Evolutionary conservation across 768 basidiomycete species (phyloP), one percentile per base, ranked within the genome.

Genomic region (Solioccasus polychromus): DNA sequence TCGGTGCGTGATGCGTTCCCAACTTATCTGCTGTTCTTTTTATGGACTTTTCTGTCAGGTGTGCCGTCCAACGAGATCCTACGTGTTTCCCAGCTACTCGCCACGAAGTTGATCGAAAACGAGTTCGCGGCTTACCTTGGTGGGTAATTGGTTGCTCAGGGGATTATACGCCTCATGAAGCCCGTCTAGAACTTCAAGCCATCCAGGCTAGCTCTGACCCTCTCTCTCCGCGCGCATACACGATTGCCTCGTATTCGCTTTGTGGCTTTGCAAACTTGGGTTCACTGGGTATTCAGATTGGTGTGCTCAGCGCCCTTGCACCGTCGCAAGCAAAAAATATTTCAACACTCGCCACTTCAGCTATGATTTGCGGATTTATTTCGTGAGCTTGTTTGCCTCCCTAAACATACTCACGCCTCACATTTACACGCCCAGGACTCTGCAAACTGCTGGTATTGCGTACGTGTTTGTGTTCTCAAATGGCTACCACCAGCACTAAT

Each of bases 261-360:
- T 93, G 91, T 65, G 93, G 93, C 9, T 95, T 95, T 59, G 89
- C 89, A 48, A 94, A 94, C 63, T 71, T 91, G 35, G 81, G 85
- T 44, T 88, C 88, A 7, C 71, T 92, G 20, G 92, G 92, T 59
- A 91, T 94, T 54, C 88, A 92, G 64, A 79, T 88, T 48, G 86
- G 86, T 58, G 86, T 88, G 60, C 71, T 88, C 39, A 71, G 74
- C 37, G 81, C 83, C 19, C 72, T 88, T 22, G 86, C 85, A 18
- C 85, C 86, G 4, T 72, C 83, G 19, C 78, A 83, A 50, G 73
- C 76, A 44, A 85, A 78, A 58, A 69, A 78, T 51, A 93, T 95
- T 55, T 83, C 85, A 23, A 74, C 72, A 8, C 72, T 83, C 38
- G 86, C 88, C 15, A 50, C 71, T 15, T 86, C 83, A 48, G 83